Conservation (phyloP, 805 yeast species). For the Kluyveromyces starmeri region DNA sequence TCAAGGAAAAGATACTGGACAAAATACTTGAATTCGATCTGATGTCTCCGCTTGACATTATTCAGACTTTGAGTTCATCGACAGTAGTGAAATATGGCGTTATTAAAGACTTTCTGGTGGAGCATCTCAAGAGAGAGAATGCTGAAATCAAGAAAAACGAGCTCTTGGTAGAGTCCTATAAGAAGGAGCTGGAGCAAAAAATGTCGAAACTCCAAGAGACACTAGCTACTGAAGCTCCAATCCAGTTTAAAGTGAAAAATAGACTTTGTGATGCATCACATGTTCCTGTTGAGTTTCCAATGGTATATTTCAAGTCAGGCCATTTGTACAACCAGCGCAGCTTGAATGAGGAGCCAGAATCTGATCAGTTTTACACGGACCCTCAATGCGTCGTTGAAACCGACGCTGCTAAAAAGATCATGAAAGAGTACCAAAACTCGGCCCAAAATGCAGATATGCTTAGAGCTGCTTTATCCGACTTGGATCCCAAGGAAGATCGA, state of each 20-base stretch:
- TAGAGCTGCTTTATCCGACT: conserved; percentile 42
- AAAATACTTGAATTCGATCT: conserved; percentile 43
- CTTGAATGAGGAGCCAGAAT: conserved; percentile 38
- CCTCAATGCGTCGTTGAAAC: conserved; percentile 70
- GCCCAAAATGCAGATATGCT: conserved; percentile 59
- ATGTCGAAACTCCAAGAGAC: conserved; percentile 45
- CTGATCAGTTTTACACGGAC: conserved; percentile 37
- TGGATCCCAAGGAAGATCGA: conserved; percentile 43
- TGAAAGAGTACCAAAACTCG: conserved; percentile 50
- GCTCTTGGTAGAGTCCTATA: conserved; percentile 58
- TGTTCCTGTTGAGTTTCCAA: conserved; percentile 61
- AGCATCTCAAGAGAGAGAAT: conserved; percentile 48
- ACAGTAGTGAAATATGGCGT: conserved; percentile 63
- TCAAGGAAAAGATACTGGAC: conserved; percentile 39
- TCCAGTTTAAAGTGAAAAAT: conserved; percentile 40
- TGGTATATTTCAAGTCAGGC: conserved; percentile 73
- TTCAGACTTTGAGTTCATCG: conserved; percentile 56
- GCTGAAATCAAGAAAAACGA: conserved; percentile 61
- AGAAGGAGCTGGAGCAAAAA: conserved; percentile 52
- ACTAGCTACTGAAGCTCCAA: conserved; percentile 30
- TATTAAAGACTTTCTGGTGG: conserved; percentile 58
- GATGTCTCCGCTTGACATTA: conserved; percentile 66
- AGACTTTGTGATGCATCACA: conserved; percentile 60
- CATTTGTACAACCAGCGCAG: conserved; percentile 86
- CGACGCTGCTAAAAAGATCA: conserved; percentile 53